Evolutionary conservation across 2,329 filamentous ascomycete species (phyloP), one percentile per base, ranked within the genome.

Genomic region (Arthrobotrys megalospora): DNA sequence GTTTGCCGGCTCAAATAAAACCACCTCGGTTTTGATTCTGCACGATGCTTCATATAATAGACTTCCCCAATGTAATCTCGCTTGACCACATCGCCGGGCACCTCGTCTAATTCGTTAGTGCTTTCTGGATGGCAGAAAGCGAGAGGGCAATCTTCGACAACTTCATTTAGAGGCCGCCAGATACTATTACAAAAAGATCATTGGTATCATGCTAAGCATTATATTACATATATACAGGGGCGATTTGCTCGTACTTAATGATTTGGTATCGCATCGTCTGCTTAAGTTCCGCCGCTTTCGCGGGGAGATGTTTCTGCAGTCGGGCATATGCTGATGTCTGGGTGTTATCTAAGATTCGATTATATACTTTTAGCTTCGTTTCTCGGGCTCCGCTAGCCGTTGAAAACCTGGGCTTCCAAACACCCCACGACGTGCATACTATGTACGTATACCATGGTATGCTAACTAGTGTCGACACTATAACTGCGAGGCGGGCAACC

Each of bases 101-200:
- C 53, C 16, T 60, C 53, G 12, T 60, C 53, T 10, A 36, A 19
- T 38, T 60, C 21, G 28, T 38, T 60, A 24, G 53, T 60, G 34
- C 53, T 60, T 32, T 60, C 21, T 36, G 53, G 53, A 38, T 60
- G 53, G 16, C 53, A 60, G 34, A 60, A 60, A 10, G 53, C 53
- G 21, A 60, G 3, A 14, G 53, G 53, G 24, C 53, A 60, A 38
- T 60, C 53, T n/a, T 60, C 53, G n/a, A 60, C 34, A 60, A 60
- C 34, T 11, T 60, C 53, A 36, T 36, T 38, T 11, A 60, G 11
- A 12, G 53, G 53, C 3, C 53, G 53, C 53, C 53, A 60, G 24
- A 60, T 8, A 36, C 53, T 60, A 38, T 6, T n/a, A 38, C 36
- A 38, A 8, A 38, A 8, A 38, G 36, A 28, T 28, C 2, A 28